phyloP scores from a whole-genome alignment of 805 yeast species.

The Kodamaea laetipori region DNA sequence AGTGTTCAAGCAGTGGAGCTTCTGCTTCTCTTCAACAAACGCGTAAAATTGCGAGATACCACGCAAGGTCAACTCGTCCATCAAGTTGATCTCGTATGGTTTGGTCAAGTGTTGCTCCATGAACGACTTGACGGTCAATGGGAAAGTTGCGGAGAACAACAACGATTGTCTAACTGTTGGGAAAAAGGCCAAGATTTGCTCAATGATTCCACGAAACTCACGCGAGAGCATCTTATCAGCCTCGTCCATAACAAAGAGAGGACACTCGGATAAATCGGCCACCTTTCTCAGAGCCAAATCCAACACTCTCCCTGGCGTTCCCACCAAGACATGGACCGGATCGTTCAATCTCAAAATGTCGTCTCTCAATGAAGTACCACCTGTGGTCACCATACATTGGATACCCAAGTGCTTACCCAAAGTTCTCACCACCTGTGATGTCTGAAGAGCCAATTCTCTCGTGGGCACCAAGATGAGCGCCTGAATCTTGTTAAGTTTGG shows the following conservation, averaged over 20 bases:
- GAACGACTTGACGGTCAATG: conserved; percentile 86
- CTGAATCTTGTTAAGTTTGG: conserved; percentile 81
- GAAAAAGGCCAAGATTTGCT: conserved; percentile 80
- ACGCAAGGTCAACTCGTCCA: conserved; percentile 95
- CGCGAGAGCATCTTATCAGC: conserved; percentile 95
- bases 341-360: conserved; percentile 92
- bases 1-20: conserved; percentile 93
- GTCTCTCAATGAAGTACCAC: conserved; percentile 93
- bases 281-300: conserved; percentile 88
- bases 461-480: conserved; percentile 95
- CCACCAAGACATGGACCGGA: conserved; percentile 91
- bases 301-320: conserved; percentile 96
- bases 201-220: conserved; percentile 85
- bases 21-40: conserved; percentile 96
- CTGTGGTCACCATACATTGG: conserved; percentile 97
- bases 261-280: conserved; percentile 85
- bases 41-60: conserved; percentile 98
- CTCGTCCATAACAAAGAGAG: conserved; percentile 94
- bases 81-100: conserved; percentile 93
- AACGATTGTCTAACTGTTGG: conserved; percentile 73
- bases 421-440: conserved; percentile 95
- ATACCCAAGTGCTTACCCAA: conserved; percentile 91
- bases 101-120: conserved; percentile 87
- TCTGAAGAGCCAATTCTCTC: conserved; percentile 95
- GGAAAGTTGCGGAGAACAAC: conserved; percentile 94